Percentiles rank a stretch among this genome's conserved stretches.
Evolutionary conservation across 805 yeast species (phyloP).

Genomic region (Candida railenensis): DNA sequence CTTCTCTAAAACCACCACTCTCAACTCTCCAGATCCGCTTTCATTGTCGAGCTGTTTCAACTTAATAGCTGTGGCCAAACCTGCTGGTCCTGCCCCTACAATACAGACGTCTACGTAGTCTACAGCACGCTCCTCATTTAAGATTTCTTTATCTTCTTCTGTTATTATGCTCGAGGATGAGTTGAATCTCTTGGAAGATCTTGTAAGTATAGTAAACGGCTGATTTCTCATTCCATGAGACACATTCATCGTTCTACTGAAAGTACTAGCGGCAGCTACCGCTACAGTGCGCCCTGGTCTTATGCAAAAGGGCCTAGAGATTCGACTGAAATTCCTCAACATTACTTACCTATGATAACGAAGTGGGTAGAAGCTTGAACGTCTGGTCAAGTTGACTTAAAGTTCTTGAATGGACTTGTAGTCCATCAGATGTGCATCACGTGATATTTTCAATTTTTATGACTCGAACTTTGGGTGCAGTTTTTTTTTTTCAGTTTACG

Average conservation of each 20-base stretch:
- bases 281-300: background rate
- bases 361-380: too few relatives aligned
- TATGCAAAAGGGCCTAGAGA: background rate
- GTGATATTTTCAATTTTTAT: background rate
- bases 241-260: background rate
- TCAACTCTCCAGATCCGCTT: constrained; percentile 58
- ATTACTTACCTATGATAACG: too few relatives aligned
- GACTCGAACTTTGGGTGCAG: background rate
- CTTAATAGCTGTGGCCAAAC: constrained; percentile 88
- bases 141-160: constrained; percentile 43
- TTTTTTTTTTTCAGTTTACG: background rate
- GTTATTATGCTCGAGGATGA: constrained; percentile 10
- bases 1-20: constrained; percentile 90
- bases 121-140: constrained; percentile 67
- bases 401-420: too few relatives aligned
- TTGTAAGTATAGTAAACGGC: background rate
- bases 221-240: background rate
- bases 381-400: too few relatives aligned
- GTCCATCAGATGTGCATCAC: background rate
- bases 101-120: constrained; percentile 93
- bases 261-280: background rate
- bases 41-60: constrained; percentile 80
- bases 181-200: background rate
- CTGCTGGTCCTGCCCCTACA: constrained; percentile 98
- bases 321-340: background rate